Evolutionary conservation across 257 asterid species (phyloP).

Genomic region (Solanum clarkiae): DNA sequence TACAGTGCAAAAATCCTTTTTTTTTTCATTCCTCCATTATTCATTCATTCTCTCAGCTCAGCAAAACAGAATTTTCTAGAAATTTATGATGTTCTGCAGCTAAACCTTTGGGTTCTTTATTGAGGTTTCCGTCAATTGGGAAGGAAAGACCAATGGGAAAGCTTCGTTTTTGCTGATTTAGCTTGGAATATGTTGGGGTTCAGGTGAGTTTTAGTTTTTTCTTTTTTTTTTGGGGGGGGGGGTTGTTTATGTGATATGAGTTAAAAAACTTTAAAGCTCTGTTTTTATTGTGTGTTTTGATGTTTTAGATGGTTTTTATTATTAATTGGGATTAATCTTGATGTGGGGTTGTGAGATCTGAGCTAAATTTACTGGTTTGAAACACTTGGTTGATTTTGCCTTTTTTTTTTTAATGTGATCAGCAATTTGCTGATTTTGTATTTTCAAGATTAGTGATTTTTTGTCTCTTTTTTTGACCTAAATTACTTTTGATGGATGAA

Average conservation of each 20-base stretch:
- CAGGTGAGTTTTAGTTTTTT: background rate
- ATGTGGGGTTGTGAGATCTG: background rate
- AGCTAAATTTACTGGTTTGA: background rate
- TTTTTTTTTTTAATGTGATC: background rate
- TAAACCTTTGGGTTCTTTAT: background rate
- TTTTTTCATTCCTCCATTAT: background rate
- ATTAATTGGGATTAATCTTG: background rate
- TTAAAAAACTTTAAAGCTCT: background rate
- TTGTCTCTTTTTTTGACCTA: background rate
- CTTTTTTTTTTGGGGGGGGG: background rate
- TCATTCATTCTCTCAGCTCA: background rate
- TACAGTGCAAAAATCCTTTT: background rate
- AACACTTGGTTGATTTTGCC: background rate
- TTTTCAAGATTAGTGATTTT: background rate
- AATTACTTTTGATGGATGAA: background rate
- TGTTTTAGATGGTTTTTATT: background rate
- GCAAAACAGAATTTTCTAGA: constrained; percentile 3
- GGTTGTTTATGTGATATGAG: background rate
- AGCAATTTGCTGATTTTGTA: background rate
- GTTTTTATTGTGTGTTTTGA: background rate
- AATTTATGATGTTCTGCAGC: background rate
- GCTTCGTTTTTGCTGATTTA: background rate
- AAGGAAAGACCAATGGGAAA: background rate
- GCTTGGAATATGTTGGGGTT: background rate
- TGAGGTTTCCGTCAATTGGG: background rate